Evolutionary conservation across 148 eudicot species (phyloP).

Genomic region (Rheum nobile): DNA sequence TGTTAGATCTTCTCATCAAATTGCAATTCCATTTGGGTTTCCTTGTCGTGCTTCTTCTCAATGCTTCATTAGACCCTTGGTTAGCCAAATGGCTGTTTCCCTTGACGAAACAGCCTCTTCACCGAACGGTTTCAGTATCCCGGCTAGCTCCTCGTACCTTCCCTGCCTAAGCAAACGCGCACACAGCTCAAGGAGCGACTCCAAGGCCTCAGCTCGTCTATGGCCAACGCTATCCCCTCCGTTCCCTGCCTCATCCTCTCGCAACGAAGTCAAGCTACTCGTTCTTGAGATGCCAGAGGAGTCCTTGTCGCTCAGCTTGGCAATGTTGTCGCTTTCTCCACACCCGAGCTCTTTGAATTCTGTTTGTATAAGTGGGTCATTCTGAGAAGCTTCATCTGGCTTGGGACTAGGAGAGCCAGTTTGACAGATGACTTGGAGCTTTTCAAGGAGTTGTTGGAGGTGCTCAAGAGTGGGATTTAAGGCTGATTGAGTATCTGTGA

Average conservation of each 20-base stretch:
- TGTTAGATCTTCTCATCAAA: neutral
- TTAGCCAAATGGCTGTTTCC: conserved; percentile 74
- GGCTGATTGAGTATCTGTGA: conserved; percentile 26
- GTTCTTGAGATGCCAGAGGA: conserved; percentile 8
- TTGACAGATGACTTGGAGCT: conserved; percentile 14
- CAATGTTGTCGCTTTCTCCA: too few relatives aligned
- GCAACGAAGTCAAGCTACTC: conserved; percentile 9
- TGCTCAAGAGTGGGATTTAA: conserved; percentile 19
- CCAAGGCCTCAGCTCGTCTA: conserved; percentile 53
- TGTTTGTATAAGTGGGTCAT: neutral
- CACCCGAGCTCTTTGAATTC: too few relatives aligned
- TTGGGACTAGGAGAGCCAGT: neutral
- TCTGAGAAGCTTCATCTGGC: neutral
- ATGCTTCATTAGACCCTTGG: conserved; percentile 49
- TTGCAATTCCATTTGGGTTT: neutral
- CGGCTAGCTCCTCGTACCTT: conserved; percentile 51
- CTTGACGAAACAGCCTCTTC: conserved; percentile 61
- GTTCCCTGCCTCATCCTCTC: conserved; percentile 14
- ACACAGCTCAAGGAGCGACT: conserved; percentile 59
- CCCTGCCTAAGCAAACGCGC: conserved; percentile 42
- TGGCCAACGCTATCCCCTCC: conserved; percentile 12
- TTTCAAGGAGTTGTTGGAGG: conserved; percentile 20
- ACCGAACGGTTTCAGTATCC: conserved; percentile 57
- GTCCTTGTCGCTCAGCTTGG: neutral
- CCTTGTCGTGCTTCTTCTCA: conserved; percentile 2